Evolutionary conservation across 2,329 filamentous ascomycete species (phyloP).

Genomic region (Calonectria pteridis): DNA sequence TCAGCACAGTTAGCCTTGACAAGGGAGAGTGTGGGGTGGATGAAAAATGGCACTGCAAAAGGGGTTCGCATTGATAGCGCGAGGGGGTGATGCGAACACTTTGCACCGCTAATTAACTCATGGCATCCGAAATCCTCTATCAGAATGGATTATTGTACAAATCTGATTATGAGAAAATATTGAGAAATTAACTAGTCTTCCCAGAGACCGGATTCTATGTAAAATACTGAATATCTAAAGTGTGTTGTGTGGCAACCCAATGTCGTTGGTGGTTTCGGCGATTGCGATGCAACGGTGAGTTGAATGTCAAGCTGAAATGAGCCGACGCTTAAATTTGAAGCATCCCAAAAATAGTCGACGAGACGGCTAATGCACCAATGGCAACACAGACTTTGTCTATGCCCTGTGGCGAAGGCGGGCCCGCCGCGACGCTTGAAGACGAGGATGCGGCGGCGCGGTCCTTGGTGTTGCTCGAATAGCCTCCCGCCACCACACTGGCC

Average conservation of each 20-base stretch:
- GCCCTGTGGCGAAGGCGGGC: conserved; percentile 14
- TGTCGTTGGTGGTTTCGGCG: not conserved
- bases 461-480: conserved; percentile 9
- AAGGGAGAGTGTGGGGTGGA: not conserved
- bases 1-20: not conserved
- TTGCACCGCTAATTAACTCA: not conserved
- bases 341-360: conserved; percentile 38
- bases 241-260: not conserved
- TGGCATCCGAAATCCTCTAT: not conserved
- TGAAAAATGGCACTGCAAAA: not conserved
- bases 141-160: too few species aligned
- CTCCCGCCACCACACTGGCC: conserved; percentile 43
- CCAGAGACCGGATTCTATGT: not conserved
- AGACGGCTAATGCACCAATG: conserved; percentile 49
- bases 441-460: not conserved
- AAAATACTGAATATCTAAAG: not conserved
- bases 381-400: conserved; percentile 45
- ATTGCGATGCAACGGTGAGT: not conserved
- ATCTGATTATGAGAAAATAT: not conserved
- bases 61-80: not conserved
- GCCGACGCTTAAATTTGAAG: conserved; percentile 23
- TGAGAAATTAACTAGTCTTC: not conserved
- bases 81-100: not conserved
- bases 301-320: not conserved
- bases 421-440: conserved; percentile 22